Evolutionary conservation across 306 rosid genomes (phyloP), one percentile per base, ranked within the genome.

Genomic region (Corylus avellana): DNA sequence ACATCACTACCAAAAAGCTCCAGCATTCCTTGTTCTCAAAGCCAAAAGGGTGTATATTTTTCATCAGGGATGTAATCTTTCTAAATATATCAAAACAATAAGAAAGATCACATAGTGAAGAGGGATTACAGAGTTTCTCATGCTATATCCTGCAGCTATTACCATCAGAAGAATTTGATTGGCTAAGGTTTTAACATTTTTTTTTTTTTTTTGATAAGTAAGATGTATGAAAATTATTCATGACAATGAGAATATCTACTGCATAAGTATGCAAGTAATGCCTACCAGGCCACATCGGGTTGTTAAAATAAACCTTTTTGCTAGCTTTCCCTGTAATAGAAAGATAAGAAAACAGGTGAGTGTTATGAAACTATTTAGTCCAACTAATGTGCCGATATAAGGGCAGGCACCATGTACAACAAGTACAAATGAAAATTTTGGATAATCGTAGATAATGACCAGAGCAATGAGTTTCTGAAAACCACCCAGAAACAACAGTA

Each of bases 401-500:
- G 51, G 53, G 6, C n/a, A 63, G 44, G 4, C 67, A 73, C 53
- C 56, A 63, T 35, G 35, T 22, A 25, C 57, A 83, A 84, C 53
- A 74, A 62, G 12, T 17, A 57, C 55, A 27, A 67, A 74, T 44
- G 20, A 73, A 35, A 76, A 73, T 7, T 77, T 2, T 20, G 42
- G 61, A 78, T 82, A 77, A 73, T 54, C 76, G 50, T 42, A 79
- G 94, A 80, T 80, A 84, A 84, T 84, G 85, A 96, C 98, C 99
- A 69, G 97, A 81, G 90, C 77, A 76, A 86, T 92, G 88, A 62
- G 92, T 87, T 83, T 86, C 97, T 68, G 99, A 91, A 85, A 96
- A 91, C 99, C 99, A 96, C 84, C 99, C 99, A 88, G 99, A 96
- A 85, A 96, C 94, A 86, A 96, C 99, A 53, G 94, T 93, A 66